Conservation (phyloP, 495 filamentous ascomycete genomes). For the Penicillium paxilli region DNA sequence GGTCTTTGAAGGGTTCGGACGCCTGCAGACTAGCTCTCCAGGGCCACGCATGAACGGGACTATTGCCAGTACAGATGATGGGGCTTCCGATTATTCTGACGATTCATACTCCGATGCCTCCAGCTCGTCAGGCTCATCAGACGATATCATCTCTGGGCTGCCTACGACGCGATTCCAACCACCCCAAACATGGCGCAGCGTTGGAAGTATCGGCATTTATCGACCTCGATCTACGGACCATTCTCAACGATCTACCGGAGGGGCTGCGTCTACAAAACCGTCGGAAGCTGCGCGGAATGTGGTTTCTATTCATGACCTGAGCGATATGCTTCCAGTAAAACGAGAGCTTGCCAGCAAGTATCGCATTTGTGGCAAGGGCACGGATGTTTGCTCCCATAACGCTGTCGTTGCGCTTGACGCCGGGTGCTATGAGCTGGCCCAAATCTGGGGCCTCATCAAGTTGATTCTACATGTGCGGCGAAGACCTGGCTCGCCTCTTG, state of each 20-base stretch:
- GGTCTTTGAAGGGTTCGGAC: conserved; percentile 87
- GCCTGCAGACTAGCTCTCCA: conserved; percentile 60
- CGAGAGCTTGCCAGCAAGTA: conserved; percentile 74
- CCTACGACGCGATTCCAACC: conserved; percentile 48
- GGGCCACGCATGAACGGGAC: conserved; percentile 50
- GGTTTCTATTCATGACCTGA: conserved; percentile 70
- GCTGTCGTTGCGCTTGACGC: conserved; percentile 71
- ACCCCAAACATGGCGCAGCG: conserved; percentile 55
- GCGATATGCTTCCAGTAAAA: conserved; percentile 72
- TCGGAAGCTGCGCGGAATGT: conserved; percentile 49
- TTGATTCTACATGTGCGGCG: conserved; percentile 75
- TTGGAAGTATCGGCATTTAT: conserved; percentile 44
- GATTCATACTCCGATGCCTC: conserved; percentile 67
- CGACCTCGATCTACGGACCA: conserved; percentile 50
- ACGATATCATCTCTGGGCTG: conserved; percentile 51
- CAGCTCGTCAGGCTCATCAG: conserved; percentile 70
- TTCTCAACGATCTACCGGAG: conserved; percentile 57
- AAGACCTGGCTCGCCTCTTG: conserved; percentile 45
- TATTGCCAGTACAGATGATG: conserved; percentile 50
- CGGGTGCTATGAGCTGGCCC: conserved; percentile 71
- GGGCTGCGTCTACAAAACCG: conserved; percentile 33
- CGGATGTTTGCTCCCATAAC: conserved; percentile 80
- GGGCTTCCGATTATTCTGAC: conserved; percentile 59
- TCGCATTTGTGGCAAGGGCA: conserved; percentile 76
- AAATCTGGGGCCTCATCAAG: conserved; percentile 80